Conservation (phyloP, 23 red algal genomes). For the Gracilaria gracilis region DNA sequence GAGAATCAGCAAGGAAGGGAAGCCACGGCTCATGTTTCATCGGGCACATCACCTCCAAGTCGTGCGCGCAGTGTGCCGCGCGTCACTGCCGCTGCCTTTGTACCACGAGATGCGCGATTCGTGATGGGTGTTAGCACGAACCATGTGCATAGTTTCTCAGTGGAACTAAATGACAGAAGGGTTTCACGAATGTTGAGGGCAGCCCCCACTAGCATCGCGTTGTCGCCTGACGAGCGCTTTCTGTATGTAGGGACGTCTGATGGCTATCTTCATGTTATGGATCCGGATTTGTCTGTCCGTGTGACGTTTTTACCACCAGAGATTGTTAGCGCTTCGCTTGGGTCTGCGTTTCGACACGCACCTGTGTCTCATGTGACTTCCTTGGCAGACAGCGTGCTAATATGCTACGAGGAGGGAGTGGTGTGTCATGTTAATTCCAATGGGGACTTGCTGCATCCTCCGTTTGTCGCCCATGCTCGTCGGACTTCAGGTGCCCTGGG, state of each 20-base stretch:
- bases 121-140: constrained; percentile 6
- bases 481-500: neutral
- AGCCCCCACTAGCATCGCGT: neutral
- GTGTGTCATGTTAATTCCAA: neutral
- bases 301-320: constrained; percentile 23
- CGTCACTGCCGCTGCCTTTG: constrained; percentile 20
- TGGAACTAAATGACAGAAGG: neutral
- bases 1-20: neutral
- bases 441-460: neutral
- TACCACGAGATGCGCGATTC: neutral
- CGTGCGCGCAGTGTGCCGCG: neutral
- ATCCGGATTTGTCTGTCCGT: neutral
- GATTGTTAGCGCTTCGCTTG: constrained; percentile 10
- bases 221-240: constrained; percentile 25
- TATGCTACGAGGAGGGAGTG: constrained; percentile 27
- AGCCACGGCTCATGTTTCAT: neutral
- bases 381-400: neutral
- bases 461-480: constrained; percentile 46
- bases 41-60: neutral
- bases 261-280: constrained; percentile 15
- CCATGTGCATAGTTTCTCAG: constrained; percentile 5
- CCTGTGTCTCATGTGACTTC: neutral
- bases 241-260: constrained; percentile 18
- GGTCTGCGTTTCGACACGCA: neutral
- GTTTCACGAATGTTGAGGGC: neutral